Evolutionary conservation across 78 protist species (phyloP).

Genomic region (Dictyostelium intermedium): DNA sequence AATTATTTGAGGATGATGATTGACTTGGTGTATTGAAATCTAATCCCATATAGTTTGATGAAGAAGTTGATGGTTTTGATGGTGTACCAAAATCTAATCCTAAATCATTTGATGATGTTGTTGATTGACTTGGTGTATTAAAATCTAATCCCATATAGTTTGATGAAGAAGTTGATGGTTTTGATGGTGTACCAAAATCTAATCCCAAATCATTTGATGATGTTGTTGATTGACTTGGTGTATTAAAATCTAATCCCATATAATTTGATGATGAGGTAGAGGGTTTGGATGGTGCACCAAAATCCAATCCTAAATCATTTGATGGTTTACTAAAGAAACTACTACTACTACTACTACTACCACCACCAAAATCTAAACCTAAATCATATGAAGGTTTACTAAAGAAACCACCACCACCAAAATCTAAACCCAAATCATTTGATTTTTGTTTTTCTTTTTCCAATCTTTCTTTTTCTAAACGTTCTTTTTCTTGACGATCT

Average conservation of each 20-base stretch:
- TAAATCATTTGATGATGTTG: constrained; percentile 12
- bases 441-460: background rate
- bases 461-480: background rate
- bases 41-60: background rate
- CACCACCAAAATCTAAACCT: constrained; percentile 72
- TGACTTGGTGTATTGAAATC: constrained; percentile 23
- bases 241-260: constrained; percentile 43
- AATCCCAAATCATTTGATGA: constrained; percentile 40
- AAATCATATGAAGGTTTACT: constrained; percentile 10
- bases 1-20: background rate
- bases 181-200: constrained; percentile 28
- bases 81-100: constrained; percentile 53
- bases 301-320: constrained; percentile 55
- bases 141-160: constrained; percentile 34
- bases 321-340: background rate
- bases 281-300: background rate
- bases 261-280: background rate
- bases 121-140: background rate
- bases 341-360: background rate
- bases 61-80: background rate
- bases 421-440: constrained; percentile 46
- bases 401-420: constrained; percentile 20
- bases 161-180: background rate
- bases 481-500: background rate
- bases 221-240: background rate